Conservation (phyloP, 805 yeast genomes). For the Kodamaea kaohsiungensis region DNA sequence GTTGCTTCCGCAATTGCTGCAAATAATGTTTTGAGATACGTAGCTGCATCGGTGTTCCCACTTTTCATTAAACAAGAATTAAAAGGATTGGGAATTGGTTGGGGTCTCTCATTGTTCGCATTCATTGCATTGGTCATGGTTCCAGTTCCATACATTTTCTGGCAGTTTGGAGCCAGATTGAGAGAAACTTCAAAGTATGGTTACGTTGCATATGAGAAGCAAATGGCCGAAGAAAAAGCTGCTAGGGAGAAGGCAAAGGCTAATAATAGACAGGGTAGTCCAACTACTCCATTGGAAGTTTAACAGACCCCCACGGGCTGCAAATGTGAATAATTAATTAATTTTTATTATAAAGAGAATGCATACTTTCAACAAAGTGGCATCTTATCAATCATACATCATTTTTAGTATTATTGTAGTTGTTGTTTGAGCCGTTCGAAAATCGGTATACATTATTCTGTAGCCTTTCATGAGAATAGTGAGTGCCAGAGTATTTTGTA, state of each 20-base stretch:
- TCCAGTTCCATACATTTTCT: conserved; percentile 77
- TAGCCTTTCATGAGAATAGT: too few species aligned
- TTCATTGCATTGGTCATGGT: conserved; percentile 68
- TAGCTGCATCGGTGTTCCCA: conserved; percentile 79
- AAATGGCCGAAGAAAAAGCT: conserved; percentile 21
- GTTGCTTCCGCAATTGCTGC: conserved; percentile 90
- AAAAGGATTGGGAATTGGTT: conserved; percentile 63
- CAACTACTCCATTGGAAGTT: not conserved
- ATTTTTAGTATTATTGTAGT: too few species aligned
- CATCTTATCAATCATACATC: too few species aligned
- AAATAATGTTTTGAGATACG: conserved; percentile 74
- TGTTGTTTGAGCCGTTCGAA: too few species aligned
- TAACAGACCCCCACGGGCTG: too few species aligned
- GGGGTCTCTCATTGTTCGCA: conserved; percentile 75
- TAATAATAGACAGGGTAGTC: not conserved
- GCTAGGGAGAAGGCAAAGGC: conserved; percentile 15
- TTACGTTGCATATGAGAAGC: conserved; percentile 45
- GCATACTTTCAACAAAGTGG: too few species aligned
- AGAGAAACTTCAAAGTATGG: conserved; percentile 63
- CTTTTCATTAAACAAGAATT: conserved; percentile 86
- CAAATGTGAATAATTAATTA: too few species aligned
- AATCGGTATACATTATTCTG: too few species aligned
- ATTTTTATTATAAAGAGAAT: too few species aligned
- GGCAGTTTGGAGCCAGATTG: conserved; percentile 54
- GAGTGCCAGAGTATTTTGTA: too few species aligned